Base-by-base conservation (phyloP, 108 stramenopile species). In the Chaetoceros muelleri region DNA sequence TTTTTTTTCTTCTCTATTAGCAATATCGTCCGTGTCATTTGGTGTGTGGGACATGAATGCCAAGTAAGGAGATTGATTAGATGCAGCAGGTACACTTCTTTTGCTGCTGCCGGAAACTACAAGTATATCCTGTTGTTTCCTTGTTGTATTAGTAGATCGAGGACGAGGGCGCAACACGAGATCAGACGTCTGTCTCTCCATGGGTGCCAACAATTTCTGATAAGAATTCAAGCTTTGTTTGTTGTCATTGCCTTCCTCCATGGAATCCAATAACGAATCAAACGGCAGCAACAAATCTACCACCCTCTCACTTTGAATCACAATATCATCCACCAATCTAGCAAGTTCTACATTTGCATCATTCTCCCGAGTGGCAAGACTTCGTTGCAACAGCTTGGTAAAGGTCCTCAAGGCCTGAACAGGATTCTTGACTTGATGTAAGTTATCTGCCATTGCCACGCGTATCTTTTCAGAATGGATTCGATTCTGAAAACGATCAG, bases 341-440 rank as follows among this genome's bases (percentile, higher is more conserved):
- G 83, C 44, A 19, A 85, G 63, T 30, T 28, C 34, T 20, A 21
- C 44, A 20, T 29, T 45, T 10, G 30, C 56, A 24, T 24, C 44
- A 34, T 13, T 22, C 21, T 70, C 52, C 10, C 65, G 61, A 45
- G 78, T 69, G 0, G 79, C 89, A 48, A 92, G 58, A 30, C 76
- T 72, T 28, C 82, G 72, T 53, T 86, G 84, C 50, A 92, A 53
- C 19, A 92, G 66, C 61, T 87, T 92, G 2, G 80, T 77, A 71
- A 78, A 92, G 3, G 90, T 88, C 48, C 86, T 52, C 46, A 92
- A 57, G 0, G 90, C 90, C 64, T 92, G 90, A 24, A 92, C 24
- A 0, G 90, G 90, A 70, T 85, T 88, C 68, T 88, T 92, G n/a
- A 92, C 75, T 60, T 92, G 90, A 67, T 92, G 90, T 30, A 92